Base-by-base conservation (phyloP, 768 basidiomycete species). In the Russula vinacea region DNA sequence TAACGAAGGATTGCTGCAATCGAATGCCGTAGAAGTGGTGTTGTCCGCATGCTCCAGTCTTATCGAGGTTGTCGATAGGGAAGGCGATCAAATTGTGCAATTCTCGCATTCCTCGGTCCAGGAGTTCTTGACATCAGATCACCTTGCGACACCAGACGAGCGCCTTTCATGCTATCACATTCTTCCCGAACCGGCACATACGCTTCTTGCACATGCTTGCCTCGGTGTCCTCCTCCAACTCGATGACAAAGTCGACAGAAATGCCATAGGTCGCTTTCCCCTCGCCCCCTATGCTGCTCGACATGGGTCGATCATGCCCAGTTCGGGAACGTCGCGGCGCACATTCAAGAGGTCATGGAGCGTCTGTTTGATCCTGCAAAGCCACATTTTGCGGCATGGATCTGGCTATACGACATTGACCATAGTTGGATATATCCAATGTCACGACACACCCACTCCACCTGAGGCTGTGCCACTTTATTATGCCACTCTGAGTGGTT, bases 151-250 rank as follows among this genome's bases (percentile, higher is more conserved):
- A 0, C 19, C 29, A 5, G 45, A 37, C 39, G 45, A 54, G 0
- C 14, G 2, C 3, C 45, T 62, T 42, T 65, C 64, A 3, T 14
- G 17, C 4, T 65, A 60, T 22, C 53, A 50, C 17, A 33, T 65
- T 9, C 37, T 60, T 8, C 58, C 60, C 22, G 37, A 53, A 9
- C 45, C 45, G 1, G 45, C 45, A 11, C 45, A 47, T 13, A 47
- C 16, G 0, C 1, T 7, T 19, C 45, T 47, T 22, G 45, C 22
- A 13, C 45, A 10, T 7, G 44, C n/a, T 4, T 9, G 19, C 44
- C 44, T 44, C 44, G 19, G 44, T 19, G n/a, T 44, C 8, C 44
- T 44, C 44, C 19, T 45, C n/a, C 44, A 11, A 22, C 44, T 45
- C n/a, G 44, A 45, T 45, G 44, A 45, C 8, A 45, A 45, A 44